Evolutionary conservation across 2,329 filamentous ascomycete genomes (phyloP).

Genomic region (Sclerotinia minor): DNA sequence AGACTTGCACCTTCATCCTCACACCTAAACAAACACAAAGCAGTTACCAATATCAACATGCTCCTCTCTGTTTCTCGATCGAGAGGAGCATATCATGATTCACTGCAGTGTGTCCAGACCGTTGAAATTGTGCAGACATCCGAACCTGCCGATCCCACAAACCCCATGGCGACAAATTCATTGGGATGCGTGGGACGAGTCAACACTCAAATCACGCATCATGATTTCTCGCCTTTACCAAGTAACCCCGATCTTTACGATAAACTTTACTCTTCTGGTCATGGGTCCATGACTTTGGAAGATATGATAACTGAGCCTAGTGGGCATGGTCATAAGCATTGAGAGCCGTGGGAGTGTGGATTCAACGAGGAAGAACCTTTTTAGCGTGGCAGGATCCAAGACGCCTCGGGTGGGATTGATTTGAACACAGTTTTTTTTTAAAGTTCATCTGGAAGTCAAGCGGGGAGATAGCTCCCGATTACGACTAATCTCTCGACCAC

Average conservation of each 20-base stretch:
- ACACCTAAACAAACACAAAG: not conserved
- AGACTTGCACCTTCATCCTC: not conserved
- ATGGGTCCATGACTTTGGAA: constrained; percentile 13
- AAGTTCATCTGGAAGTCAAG: not conserved
- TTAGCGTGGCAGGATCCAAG: not conserved
- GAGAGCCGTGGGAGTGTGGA: not conserved
- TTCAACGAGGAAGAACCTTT: not conserved
- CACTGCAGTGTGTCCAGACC: not conserved
- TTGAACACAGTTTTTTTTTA: no score
- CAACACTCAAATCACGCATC: constrained; percentile 13
- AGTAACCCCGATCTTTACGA: not conserved
- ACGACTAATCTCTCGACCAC: not conserved
- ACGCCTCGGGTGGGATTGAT: no score
- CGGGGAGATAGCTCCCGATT: not conserved
- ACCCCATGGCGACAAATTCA: constrained; percentile 3
- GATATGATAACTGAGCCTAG: not conserved
- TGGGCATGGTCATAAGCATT: not conserved
- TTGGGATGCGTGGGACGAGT: constrained; percentile 6
- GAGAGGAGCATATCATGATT: not conserved
- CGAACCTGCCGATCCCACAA: not conserved
- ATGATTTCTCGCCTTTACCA: constrained; percentile 8
- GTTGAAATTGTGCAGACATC: constrained; percentile 12
- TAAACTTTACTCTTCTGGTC: constrained; percentile 1
- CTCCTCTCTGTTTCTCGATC: constrained; percentile 4
- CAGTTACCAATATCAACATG: not conserved